Base-by-base conservation (phyloP, 768 basidiomycete genomes). In the Mycena metata region DNA sequence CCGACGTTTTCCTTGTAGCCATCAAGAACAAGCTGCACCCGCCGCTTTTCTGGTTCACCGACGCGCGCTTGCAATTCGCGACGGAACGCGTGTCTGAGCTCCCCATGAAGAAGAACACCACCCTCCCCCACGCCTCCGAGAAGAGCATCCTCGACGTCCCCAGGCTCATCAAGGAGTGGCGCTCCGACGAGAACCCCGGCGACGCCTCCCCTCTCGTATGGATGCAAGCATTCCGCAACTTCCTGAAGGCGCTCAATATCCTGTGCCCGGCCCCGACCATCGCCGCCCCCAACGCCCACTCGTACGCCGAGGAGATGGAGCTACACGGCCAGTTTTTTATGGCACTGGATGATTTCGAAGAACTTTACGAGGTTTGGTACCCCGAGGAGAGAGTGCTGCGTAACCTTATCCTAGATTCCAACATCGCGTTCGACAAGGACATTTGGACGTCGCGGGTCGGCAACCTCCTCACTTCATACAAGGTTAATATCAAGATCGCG, bases 41-140 rank as follows among this genome's bases (percentile, higher is more conserved):
- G 11, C 36, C 60, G n/a, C 21, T 61, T 21, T 51, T 61, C 15
- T 61, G 60, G 60, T 61, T 61, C 49, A 61, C 60, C 3, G 60
- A 61, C 36, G n/a, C 16, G 9, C 60, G 49, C 13, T 39, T 42
- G 1, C 47, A 39, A 2, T 61, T 36, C 35, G 49, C 49, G 5
- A 23, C 16, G 9, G 60, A 61, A 11, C 24, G 42, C 47, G 24
- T 39, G 0, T 6, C 13, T 9, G 47, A 61, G 2, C 26, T 61
- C 0, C 60, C 60, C 7, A 51, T 19, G 15, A 61, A 51, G 50
- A 50, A 51, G 17, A 41, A 39, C 7, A 9, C 10, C 0, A 9
- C n/a, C 11, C 2, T 11, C 41, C 15, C 8, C 21, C 12, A 16
- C 19, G 13, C 24, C 23, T 1, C 56, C 3, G 41, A 61, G 4